These are phyloP conservation scores for Venturia carpophila DNA, from an alignment of 2,329 filamentous ascomycete species.

Conservation along the genomic window DNA sequence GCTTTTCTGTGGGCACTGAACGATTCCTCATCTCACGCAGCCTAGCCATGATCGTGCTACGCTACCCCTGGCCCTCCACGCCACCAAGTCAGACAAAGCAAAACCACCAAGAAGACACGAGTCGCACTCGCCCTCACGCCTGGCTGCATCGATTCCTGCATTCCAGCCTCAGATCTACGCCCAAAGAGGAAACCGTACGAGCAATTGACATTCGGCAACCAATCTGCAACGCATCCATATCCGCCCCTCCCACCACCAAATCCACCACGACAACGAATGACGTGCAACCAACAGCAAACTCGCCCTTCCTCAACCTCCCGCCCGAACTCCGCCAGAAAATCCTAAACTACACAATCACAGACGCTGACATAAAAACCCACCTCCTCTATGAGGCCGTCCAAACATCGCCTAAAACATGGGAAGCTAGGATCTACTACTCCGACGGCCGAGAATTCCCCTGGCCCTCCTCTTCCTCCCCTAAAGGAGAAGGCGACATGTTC, in stretches of 20 bases:
- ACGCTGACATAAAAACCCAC: background rate
- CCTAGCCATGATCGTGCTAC: constrained; percentile 2
- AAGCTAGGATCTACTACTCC: background rate
- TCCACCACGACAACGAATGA: too few relatives aligned
- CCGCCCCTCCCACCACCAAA: background rate
- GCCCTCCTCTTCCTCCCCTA: background rate
- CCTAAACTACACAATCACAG: background rate
- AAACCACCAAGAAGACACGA: background rate
- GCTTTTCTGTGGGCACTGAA: too few relatives aligned
- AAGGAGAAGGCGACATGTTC: background rate
- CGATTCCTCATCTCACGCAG: constrained; percentile 24
- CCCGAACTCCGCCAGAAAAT: constrained; percentile 7
- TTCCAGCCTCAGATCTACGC: background rate
- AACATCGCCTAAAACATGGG: background rate
- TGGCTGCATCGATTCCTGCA: background rate
- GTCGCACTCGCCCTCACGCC: background rate
- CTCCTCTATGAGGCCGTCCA: constrained; percentile 3
- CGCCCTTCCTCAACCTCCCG: background rate
- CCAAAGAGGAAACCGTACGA: background rate
- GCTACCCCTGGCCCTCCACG: background rate
- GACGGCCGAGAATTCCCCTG: constrained; percentile 5
- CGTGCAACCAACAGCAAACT: background rate
- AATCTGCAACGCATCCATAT: background rate
- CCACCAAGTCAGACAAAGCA: background rate
- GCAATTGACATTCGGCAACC: background rate